A percentile compares a stretch with the other conserved stretches of the same genome.
Conservation (phyloP, 495 filamentous ascomycete genomes). For the Penicillium lividum region DNA sequence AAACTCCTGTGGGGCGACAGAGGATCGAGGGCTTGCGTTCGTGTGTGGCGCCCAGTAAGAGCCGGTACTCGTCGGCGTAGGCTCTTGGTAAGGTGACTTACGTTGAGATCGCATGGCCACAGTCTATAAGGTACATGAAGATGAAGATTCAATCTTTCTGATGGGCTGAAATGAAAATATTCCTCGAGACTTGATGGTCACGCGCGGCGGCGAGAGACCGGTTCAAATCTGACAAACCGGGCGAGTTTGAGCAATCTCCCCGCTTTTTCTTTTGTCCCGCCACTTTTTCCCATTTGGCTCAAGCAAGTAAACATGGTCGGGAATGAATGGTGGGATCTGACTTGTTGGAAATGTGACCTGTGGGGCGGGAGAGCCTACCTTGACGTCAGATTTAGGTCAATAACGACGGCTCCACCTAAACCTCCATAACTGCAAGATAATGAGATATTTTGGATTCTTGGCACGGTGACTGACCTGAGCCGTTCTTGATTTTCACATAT, state of each 20-base stretch:
- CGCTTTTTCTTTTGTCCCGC: not conserved
- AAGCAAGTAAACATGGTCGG: not conserved
- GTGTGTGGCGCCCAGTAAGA: not conserved
- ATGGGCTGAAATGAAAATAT: no score
- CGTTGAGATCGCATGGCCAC: not conserved
- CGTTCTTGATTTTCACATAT: not conserved
- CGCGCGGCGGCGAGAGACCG: no score
- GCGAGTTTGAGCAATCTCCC: not conserved
- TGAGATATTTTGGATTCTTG: no score
- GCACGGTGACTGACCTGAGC: no score
- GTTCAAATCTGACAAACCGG: no score
- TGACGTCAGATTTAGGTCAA: slow-evolving; percentile 6
- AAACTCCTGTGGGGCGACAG: not conserved
- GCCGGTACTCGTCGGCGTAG: not conserved
- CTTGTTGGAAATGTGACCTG: not conserved
- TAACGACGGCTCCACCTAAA: not conserved
- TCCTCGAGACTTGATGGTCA: no score
- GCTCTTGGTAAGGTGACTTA: not conserved
- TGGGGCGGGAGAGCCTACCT: not conserved
- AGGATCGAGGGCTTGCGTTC: not conserved
- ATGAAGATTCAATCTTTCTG: not conserved
- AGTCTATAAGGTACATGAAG: not conserved
- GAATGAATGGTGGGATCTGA: no score
- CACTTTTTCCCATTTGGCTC: not conserved
- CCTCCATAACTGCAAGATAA: no score